phyloP scores from a whole-genome alignment of 108 stramenopile species.

The Hondaea fermentalgiana region DNA sequence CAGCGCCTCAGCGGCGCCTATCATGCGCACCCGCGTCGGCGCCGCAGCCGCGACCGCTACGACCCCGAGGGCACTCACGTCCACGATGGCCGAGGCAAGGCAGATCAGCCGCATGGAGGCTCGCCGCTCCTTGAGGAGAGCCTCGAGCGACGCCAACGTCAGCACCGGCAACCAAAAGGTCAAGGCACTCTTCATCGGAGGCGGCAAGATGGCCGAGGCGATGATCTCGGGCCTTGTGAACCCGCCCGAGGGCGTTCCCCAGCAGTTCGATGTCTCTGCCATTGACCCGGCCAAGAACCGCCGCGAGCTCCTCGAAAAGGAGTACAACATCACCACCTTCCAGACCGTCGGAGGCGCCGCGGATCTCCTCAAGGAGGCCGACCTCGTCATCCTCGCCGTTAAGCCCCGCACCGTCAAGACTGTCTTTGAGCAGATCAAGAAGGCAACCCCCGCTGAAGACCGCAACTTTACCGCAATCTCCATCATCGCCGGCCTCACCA shows the following conservation, averaged over 20 bases:
- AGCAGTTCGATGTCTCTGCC: background rate
- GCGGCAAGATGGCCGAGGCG: slow-evolving; percentile 89
- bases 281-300: background rate
- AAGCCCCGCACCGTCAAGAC: slow-evolving; percentile 78
- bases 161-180: background rate
- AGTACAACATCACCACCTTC: slow-evolving; percentile 18
- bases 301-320: slow-evolving; percentile 11
- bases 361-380: slow-evolving; percentile 45
- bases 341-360: background rate
- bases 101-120: background rate
- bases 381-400: slow-evolving; percentile 69
- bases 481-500: slow-evolving; percentile 36
- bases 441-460: background rate
- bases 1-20: too few relatives aligned
- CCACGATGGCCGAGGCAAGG: background rate
- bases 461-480: background rate
- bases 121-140: background rate
- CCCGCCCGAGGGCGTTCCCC: background rate
- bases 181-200: slow-evolving; percentile 58
- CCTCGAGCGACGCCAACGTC: background rate
- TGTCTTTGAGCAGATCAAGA: slow-evolving; percentile 40
- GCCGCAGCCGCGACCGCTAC: background rate
- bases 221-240: slow-evolving; percentile 66
- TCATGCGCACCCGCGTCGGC: too few relatives aligned
- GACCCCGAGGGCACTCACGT: background rate